Conservation (phyloP, 106 monocot species). For the Apostasia shenzhenica region DNA sequence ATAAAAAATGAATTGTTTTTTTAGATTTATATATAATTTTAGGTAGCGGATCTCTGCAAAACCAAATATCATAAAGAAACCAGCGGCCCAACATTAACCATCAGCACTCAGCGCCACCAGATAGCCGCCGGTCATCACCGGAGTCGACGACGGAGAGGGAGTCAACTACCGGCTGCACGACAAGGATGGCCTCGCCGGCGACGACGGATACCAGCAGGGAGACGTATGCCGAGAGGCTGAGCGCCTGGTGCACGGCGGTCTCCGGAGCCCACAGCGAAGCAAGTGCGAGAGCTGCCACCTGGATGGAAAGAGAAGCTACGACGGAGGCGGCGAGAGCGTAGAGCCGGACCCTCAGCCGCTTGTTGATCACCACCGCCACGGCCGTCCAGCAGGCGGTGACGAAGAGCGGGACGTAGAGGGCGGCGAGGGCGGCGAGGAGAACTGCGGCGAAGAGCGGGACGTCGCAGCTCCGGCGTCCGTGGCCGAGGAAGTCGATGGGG, state of each 20-base stretch:
- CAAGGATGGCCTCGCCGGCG: slow-evolving; percentile 40
- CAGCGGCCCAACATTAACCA: no score
- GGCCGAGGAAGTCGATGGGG: slow-evolving; percentile 1
- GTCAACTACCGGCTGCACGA: slow-evolving; percentile 41
- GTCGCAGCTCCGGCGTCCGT: neutral
- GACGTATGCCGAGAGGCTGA: slow-evolving; percentile 14
- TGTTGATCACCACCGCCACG: slow-evolving; percentile 17
- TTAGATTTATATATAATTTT: no score
- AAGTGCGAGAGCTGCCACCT: slow-evolving; percentile 9
- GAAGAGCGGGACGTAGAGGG: slow-evolving; percentile 16
- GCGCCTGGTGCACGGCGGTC: slow-evolving; percentile 11
- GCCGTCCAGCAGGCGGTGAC: slow-evolving; percentile 13
- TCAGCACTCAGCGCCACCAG: neutral
- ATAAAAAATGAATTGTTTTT: no score
- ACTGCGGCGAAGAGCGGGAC: slow-evolving; percentile 6
- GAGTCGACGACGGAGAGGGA: slow-evolving; percentile 20
- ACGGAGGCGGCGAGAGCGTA: slow-evolving; percentile 10
- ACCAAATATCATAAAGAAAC: no score
- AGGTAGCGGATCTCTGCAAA: no score
- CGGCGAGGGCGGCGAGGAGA: slow-evolving; percentile 8
- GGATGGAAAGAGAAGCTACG: slow-evolving; percentile 3
- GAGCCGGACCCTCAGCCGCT: slow-evolving; percentile 9
- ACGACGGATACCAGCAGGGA: slow-evolving; percentile 20
- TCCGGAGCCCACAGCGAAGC: slow-evolving; percentile 27
- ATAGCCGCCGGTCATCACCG: neutral